Evolutionary conservation across 306 rosid genomes (phyloP).

Genomic region (Glycine soja): DNA sequence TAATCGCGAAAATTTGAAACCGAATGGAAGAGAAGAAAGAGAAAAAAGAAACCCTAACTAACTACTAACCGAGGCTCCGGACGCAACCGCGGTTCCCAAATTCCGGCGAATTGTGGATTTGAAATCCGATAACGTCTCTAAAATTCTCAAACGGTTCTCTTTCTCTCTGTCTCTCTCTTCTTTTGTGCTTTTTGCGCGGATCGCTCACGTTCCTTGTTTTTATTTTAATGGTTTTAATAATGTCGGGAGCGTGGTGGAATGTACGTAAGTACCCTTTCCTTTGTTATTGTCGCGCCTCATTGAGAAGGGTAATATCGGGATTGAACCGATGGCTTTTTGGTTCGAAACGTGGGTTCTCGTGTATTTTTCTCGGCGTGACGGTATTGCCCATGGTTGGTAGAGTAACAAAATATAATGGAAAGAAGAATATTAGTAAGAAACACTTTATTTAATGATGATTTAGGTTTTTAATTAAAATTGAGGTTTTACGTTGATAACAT

Average conservation of each 20-base stretch:
- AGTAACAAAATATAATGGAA: no score
- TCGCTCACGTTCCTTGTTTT: conserved; percentile 59
- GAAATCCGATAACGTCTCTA: conserved; percentile 89
- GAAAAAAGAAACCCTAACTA: conserved; percentile 45
- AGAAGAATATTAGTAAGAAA: no score
- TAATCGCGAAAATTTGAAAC: not conserved
- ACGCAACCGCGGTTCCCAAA: conserved; percentile 76
- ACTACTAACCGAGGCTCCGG: conserved; percentile 52
- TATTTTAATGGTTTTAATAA: conserved; percentile 42
- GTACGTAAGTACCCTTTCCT: conserved; percentile 42
- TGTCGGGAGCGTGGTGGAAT: not conserved
- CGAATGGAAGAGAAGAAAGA: not conserved
- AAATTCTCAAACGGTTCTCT: conserved; percentile 54
- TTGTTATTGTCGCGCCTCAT: rapidly evolving
- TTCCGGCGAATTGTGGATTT: conserved; percentile 79
- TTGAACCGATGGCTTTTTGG: not conserved
- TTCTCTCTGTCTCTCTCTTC: conserved; percentile 38
- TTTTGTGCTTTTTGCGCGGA: conserved; percentile 54
- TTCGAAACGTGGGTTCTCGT: conserved; percentile 60
- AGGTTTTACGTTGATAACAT: no score
- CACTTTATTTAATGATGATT: not conserved
- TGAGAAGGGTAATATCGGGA: conserved; percentile 37
- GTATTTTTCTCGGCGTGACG: conserved; percentile 43
- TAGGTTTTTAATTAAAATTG: no score
- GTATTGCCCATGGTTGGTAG: conserved; percentile 46